These are phyloP conservation scores for Chenopodium suecicum DNA, from an alignment of 148 eudicot genomes.

Conservation along the genomic window DNA sequence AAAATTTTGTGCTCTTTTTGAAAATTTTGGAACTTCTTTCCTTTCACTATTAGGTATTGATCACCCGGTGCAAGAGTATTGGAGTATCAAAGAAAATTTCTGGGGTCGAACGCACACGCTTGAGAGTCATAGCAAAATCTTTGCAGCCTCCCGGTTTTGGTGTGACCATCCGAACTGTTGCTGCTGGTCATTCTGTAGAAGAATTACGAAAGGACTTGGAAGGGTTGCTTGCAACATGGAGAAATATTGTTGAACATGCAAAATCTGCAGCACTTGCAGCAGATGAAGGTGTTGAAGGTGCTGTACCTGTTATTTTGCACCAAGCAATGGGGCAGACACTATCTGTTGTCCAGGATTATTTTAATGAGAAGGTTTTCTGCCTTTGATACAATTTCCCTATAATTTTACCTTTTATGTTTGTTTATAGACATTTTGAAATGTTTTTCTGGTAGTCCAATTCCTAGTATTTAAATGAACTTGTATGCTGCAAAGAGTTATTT, in stretches of 20 bases:
- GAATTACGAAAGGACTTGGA: conserved; percentile 87
- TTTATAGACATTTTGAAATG: neutral
- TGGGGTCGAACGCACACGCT: conserved; percentile 79
- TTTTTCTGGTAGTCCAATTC: neutral
- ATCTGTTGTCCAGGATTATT: conserved; percentile 90
- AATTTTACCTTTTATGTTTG: neutral
- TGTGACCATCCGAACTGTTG: conserved; percentile 82
- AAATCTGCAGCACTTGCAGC: conserved; percentile 97
- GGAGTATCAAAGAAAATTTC: conserved; percentile 81
- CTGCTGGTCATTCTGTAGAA: conserved; percentile 76
- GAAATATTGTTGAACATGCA: conserved; percentile 79
- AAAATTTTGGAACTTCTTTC: conserved; percentile 5
- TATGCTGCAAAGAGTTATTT: neutral
- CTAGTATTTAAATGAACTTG: neutral
- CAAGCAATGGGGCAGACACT: conserved; percentile 95
- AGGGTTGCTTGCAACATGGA: conserved; percentile 88
- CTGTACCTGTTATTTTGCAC: conserved; percentile 81
- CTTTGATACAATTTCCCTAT: neutral
- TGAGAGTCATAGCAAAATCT: conserved; percentile 78
- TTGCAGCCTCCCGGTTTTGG: conserved; percentile 91
- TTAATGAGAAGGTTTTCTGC: conserved; percentile 68
- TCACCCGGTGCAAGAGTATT: conserved; percentile 54
- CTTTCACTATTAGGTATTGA: conserved; percentile 50
- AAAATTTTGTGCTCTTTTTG: neutral
- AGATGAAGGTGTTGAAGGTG: conserved; percentile 90